Evolutionary conservation across 805 yeast genomes (phyloP), one percentile per base, ranked within the genome.

Genomic region (Wickerhamomyces chaumierensis): DNA sequence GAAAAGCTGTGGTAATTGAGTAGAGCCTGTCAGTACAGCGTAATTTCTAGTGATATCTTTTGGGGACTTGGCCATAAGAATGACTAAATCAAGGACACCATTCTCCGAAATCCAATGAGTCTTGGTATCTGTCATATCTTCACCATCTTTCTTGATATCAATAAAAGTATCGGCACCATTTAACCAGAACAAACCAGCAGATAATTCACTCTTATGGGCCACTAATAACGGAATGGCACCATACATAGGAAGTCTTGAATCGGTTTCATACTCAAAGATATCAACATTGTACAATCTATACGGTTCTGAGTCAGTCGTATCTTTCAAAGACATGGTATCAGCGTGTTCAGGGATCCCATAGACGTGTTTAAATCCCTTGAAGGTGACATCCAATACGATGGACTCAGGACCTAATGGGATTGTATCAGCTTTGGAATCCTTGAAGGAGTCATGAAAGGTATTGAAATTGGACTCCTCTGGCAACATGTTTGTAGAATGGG

Each of bases 321-420:
- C 90, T 40, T 77, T 75, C 47, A 92, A 63, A 16, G 79, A 67
- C 36, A 92, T 60, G 1, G 81, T 64, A 48, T 85, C 95, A 0
- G 97, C 90, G 53, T 92, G 98, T 58, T 92, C 98, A 0, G 98
- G 97, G 34, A 92, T 81, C n/a, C 99, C 99, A 56, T 74, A 92
- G 1, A 85, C 82, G 50, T 80, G 69, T 5, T 64, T 55, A 47
- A 68, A 79, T 1, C 75, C 78, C 3, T 60, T 53, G 46, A 92
- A 78, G 0, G 74, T 60, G 42, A 86, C 69, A 56, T 92, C 99
- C 21, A 83, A 46, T 0, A 81, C 96, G 19, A 92, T 68, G 0
- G 96, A 75, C 57, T 92, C 97, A 0, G 98, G 97, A 0, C 95
- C 95, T 31, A 82, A 60, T 7, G 87, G 85, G 12, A 82, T 46